Percentiles rank a stretch among this genome's conserved stretches.
Conservation (phyloP, 768 basidiomycete genomes). For the Collybiopsis confluens region DNA sequence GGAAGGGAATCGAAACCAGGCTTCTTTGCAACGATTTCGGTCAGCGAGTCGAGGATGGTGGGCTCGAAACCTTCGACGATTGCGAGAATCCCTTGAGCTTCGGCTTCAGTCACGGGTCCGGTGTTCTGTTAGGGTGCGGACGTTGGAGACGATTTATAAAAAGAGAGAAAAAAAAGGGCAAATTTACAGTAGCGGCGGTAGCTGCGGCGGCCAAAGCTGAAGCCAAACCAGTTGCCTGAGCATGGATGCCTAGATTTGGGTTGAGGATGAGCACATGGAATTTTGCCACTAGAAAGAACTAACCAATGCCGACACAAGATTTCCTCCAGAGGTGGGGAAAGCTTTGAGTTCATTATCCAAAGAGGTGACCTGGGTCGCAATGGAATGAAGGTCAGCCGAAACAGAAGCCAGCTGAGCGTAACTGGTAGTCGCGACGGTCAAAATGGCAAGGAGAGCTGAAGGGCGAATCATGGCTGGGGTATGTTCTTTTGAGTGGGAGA, state of each 20-base stretch:
- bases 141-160: neutral
- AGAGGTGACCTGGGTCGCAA: slow-evolving; percentile 21
- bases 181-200: slow-evolving; percentile 22
- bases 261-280: neutral
- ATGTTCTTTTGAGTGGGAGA: too few species aligned
- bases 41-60: slow-evolving; percentile 20
- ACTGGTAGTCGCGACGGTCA: slow-evolving; percentile 21
- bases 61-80: slow-evolving; percentile 23
- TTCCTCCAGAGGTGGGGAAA: slow-evolving; percentile 20
- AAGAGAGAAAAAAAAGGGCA: neutral
- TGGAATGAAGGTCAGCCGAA: slow-evolving; percentile 22
- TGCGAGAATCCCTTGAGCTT: slow-evolving; percentile 20
- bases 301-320: slow-evolving; percentile 3
- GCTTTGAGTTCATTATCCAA: slow-evolving; percentile 26
- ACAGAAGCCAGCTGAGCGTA: slow-evolving; percentile 26
- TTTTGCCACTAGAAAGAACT: neutral
- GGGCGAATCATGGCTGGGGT: slow-evolving; percentile 1
- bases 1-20: slow-evolving; percentile 25
- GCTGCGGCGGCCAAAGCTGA: slow-evolving; percentile 20
- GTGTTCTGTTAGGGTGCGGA: slow-evolving; percentile 12
- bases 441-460: slow-evolving; percentile 16
- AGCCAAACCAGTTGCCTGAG: slow-evolving; percentile 16
- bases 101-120: slow-evolving; percentile 20
- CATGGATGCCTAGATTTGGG: slow-evolving; percentile 22
- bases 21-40: slow-evolving; percentile 20